These are phyloP conservation scores for Perkinsus olseni DNA, from an alignment of 169 alveolate genomes.

Conservation along the genomic window DNA sequence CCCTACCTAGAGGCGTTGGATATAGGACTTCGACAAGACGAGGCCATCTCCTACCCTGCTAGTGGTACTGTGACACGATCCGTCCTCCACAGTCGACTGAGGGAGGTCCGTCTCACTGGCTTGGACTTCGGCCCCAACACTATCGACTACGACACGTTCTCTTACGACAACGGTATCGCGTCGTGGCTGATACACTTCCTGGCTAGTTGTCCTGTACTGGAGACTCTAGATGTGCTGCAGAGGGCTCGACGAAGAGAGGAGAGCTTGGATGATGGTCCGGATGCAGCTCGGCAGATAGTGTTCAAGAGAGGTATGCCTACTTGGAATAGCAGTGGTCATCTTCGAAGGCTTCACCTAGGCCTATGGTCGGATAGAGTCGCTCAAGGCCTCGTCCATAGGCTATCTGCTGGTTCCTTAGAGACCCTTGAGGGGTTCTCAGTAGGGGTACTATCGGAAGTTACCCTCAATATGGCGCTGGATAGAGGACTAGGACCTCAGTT, in stretches of 20 bases:
- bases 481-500: background rate
- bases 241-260: background rate
- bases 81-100: background rate
- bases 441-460: background rate
- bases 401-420: background rate
- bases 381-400: background rate
- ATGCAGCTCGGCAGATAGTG: background rate
- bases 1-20: background rate
- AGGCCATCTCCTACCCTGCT: background rate
- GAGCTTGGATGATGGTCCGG: background rate
- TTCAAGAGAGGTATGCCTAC: background rate
- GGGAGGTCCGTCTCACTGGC: background rate
- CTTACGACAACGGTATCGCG: background rate
- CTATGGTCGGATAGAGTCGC: background rate
- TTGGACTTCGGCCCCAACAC: background rate
- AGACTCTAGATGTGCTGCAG: background rate
- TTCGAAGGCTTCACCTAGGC: background rate
- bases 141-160: background rate
- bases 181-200: background rate
- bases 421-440: background rate
- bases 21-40: background rate
- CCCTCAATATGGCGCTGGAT: background rate
- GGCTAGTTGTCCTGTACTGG: background rate
- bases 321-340: background rate
- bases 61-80: background rate